A percentile compares a stretch with the other conserved stretches of the same genome.
phyloP scores from a whole-genome alignment of 2,329 filamentous ascomycete species.

The Epichloe gansuensis region DNA sequence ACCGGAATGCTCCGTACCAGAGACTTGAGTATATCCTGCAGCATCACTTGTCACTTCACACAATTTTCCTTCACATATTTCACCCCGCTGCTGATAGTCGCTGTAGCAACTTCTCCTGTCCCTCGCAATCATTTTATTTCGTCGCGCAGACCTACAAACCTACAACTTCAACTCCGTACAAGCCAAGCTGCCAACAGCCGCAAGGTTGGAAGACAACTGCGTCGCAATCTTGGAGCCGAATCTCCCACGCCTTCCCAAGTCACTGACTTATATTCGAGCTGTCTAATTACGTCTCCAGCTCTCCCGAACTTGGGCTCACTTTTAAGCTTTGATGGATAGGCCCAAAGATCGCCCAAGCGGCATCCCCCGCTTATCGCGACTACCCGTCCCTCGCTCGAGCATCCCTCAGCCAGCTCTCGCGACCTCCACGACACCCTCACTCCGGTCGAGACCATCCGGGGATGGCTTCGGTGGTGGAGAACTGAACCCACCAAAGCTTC shows the following conservation, averaged over 20 bases:
- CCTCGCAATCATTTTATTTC: not conserved
- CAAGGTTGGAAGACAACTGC: not conserved
- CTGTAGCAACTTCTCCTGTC: not conserved
- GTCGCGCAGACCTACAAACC: not conserved
- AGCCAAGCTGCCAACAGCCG: not conserved
- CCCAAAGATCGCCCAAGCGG: slow-evolving; percentile 24
- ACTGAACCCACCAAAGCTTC: slow-evolving; percentile 28
- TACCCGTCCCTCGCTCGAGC: slow-evolving; percentile 23
- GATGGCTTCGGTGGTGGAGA: slow-evolving; percentile 13
- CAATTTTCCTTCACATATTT: not conserved
- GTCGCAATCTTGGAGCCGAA: not conserved
- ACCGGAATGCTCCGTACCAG: not conserved
- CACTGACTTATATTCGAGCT: too few relatives aligned
- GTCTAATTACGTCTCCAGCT: not conserved
- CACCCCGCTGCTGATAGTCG: not conserved
- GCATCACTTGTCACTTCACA: not conserved
- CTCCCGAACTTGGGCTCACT: too few relatives aligned
- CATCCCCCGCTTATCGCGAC: slow-evolving; percentile 24
- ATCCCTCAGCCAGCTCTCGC: slow-evolving; percentile 18
- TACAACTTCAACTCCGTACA: not conserved
- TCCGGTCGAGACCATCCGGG: not conserved
- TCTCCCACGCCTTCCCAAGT: not conserved
- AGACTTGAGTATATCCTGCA: not conserved
- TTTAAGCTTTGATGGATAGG: slow-evolving; percentile 16
- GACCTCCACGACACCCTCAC: slow-evolving; percentile 12